Evolutionary conservation across 805 yeast genomes (phyloP), one percentile per base, ranked within the genome.

Genomic region (Pichia thaimueangensis): DNA sequence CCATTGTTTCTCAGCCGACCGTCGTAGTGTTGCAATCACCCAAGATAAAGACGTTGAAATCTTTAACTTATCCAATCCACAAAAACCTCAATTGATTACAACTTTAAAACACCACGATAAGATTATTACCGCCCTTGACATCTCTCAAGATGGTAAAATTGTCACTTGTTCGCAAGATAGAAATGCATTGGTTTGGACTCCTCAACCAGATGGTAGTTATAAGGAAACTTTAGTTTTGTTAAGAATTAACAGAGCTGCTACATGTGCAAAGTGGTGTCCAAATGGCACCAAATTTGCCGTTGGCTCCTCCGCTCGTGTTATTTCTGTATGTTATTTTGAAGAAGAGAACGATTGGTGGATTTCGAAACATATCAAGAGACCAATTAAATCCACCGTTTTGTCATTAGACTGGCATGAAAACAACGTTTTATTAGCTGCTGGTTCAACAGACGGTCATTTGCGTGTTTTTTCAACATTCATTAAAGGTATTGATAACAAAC

Each of bases 281-380:
- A 78, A 76, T 53, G 97, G 96, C n/a, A 68, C 68, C 58, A 93
- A 93, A 68, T 93, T 93, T 65, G 98, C 98, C 1, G 97, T 91
- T 37, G 98, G 97, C 1, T 85, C 96, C 3, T 87, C 96, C 36
- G 97, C 96, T 35, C 72, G 97, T 47, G 83, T 85, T 49, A 82
- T 93, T 63, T 96, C 97, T 9, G 85, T 93, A 38, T 93, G 98
- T 69, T 93, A 89, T 67, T 93, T 84, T 61, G 98, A 93, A 66
- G 84, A 73, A 48, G 96, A 88, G 56, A 93, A 91, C 62, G 96
- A 93, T 62, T 93, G 99, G 99, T 93, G 99, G 99, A 89, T 93
- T 39, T 86, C 97, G 12, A 91, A 91, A 65, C 98, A 91, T 67
- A 83, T 93, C 65, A 89, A 89, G 70, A 87, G 86, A 64, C 96